Percentiles rank a stretch among this genome's conserved stretches.
These are phyloP conservation scores for Suillus ampliporus DNA, from an alignment of 768 basidiomycete genomes.

Conservation along the genomic window DNA sequence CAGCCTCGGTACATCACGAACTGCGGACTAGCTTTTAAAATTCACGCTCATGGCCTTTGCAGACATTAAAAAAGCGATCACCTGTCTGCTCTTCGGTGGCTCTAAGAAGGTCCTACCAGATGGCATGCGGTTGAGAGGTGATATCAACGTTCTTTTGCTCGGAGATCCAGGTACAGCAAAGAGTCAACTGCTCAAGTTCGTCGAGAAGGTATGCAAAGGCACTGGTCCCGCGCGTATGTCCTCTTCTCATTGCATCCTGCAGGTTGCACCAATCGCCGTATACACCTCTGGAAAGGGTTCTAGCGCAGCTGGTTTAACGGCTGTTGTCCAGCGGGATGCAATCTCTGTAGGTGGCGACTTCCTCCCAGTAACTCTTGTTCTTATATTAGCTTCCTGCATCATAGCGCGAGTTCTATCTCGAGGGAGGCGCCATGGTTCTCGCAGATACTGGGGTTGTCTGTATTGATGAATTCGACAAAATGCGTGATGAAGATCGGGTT, in stretches of 20 bases:
- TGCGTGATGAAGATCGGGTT: conserved; percentile 98
- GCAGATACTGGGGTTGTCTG: conserved; percentile 98
- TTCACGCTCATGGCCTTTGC: conserved; percentile 16
- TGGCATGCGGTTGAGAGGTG: conserved; percentile 95
- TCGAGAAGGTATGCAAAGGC: conserved; percentile 74
- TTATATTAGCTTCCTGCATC: conserved; percentile 14
- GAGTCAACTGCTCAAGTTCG: conserved; percentile 96
- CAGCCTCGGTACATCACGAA: conserved; percentile 68
- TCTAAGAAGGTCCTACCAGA: conserved; percentile 97
- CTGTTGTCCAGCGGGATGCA: conserved; percentile 93
- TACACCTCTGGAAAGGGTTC: conserved; percentile 99
- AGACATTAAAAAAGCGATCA: conserved; percentile 99
- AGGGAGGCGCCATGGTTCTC: conserved; percentile 99
- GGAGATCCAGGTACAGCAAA: conserved; percentile 99
- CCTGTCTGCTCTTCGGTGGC: conserved; percentile 95
- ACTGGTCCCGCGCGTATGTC: background rate
- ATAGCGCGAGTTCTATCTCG: conserved; percentile 97
- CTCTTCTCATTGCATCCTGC: conserved; percentile 8
- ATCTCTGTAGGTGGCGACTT: conserved; percentile 70
- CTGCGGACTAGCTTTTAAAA: background rate
- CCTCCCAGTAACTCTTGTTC: background rate
- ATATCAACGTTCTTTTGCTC: conserved; percentile 95
- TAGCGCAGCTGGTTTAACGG: conserved; percentile 97
- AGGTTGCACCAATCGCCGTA: conserved; percentile 97
- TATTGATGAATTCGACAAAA: conserved; percentile 99